phyloP scores from a whole-genome alignment of 2,329 filamentous ascomycete species.

The Aspergillus brunneoviolaceus region DNA sequence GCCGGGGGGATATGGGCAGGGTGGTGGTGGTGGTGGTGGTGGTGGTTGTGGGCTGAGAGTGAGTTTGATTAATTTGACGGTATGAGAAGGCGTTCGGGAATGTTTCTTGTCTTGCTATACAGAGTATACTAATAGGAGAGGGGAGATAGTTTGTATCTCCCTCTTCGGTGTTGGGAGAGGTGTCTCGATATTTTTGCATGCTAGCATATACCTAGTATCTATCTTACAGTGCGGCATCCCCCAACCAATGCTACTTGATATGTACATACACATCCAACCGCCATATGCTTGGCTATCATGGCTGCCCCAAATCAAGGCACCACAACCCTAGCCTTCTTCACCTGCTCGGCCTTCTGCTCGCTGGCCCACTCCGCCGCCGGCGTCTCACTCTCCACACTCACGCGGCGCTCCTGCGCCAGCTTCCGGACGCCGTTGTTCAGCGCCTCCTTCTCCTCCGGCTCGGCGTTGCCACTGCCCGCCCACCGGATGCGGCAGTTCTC shows the following conservation, averaged over 20 bases:
- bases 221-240: conserved; percentile 12
- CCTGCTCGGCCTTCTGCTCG: conserved; percentile 3
- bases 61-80: conserved; percentile 9
- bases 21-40: not conserved
- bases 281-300: not conserved
- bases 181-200: conserved; percentile 9
- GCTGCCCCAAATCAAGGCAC: conserved; percentile 8
- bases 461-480: conserved; percentile 69
- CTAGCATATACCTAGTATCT: conserved; percentile 12
- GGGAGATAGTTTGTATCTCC: not conserved
- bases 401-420: conserved; percentile 43
- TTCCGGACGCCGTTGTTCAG: conserved; percentile 45
- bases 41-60: conserved; percentile 3
- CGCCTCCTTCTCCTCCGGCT: conserved; percentile 41
- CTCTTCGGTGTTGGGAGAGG: not conserved
- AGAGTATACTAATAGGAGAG: conserved; percentile 16
- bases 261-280: conserved; percentile 12
- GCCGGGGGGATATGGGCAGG: no score
- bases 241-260: conserved; percentile 1
- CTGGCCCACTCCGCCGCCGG: conserved; percentile 22
- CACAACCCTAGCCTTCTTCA: conserved; percentile 22
- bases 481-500: conserved; percentile 85
- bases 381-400: conserved; percentile 23
- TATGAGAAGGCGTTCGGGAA: not conserved
- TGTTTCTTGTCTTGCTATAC: conserved; percentile 9